These are phyloP conservation scores for Mayamaea pseudoterrestris DNA, from an alignment of 108 stramenopile genomes.

Conservation along the genomic window DNA sequence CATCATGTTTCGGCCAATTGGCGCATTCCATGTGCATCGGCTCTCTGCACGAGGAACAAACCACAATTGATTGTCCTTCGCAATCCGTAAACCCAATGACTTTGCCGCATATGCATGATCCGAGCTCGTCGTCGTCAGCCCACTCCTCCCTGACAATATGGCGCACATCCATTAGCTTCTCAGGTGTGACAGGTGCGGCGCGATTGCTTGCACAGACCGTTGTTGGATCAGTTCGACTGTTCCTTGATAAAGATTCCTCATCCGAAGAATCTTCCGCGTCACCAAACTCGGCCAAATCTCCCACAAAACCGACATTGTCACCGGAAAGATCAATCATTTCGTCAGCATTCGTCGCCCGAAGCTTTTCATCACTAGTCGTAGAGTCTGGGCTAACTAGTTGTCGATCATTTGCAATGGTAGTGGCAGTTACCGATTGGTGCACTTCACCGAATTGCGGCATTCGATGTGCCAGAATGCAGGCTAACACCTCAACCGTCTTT, in stretches of 20 bases:
- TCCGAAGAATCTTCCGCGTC: neutral
- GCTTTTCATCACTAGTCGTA: too few relatives aligned
- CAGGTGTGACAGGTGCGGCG: conserved; percentile 1
- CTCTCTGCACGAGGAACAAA: conserved; percentile 20
- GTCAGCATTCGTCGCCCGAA: neutral
- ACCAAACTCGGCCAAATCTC: neutral
- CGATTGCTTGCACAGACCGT: neutral
- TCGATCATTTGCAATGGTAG: too few relatives aligned
- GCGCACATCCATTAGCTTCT: neutral
- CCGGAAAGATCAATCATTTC: neutral
- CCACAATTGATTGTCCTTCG: conserved; percentile 5
- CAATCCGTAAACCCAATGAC: conserved; percentile 4
- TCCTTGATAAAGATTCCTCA: neutral
- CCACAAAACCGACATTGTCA: conserved; percentile 1
- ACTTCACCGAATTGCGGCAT: too few relatives aligned
- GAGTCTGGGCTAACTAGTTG: too few relatives aligned
- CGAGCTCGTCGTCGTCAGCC: conserved; percentile 11
- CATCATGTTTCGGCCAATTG: conserved; percentile 1
- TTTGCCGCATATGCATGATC: conserved; percentile 27
- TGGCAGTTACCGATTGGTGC: too few relatives aligned
- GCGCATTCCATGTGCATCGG: conserved; percentile 29
- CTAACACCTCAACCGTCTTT: conserved; percentile 47
- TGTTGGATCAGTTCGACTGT: neutral
- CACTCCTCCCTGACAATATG: conserved; percentile 4
- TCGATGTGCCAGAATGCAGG: conserved; percentile 51